Evolutionary conservation across 2,329 filamentous ascomycete species (phyloP), one percentile per base, ranked within the genome.

Genomic region (Clarireedia paspali): DNA sequence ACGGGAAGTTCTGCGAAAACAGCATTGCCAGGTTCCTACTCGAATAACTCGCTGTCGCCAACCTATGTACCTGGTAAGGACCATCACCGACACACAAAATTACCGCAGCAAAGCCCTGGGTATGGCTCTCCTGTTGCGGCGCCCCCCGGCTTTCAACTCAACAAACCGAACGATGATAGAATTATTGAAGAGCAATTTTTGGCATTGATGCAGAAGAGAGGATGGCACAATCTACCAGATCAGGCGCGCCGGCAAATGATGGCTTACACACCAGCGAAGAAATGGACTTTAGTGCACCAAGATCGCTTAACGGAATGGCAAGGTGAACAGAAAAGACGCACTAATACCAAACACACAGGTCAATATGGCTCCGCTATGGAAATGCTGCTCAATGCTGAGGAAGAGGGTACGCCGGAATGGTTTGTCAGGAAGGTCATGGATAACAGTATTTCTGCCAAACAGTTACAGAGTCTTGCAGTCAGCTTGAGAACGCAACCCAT

Each of bases 401-500:
- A 97, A 70, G 94, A 97, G 71, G 92, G 91, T 46, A 95, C 89
- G 50, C 94, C 94, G 3, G 92, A 97, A 73, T 99, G 92, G 92
- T 99, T 96, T 71, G 92, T 99, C 53, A 88, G 90, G 69, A 92
- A 89, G 70, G 89, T 97, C 58, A 90, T 97, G 88, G 92, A 97
- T 71, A 95, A 96, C 72, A 89, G 84, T 60, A 89, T 97, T 63
- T 90, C 91, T 53, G 82, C 87, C 62, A 96, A 97, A 75, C 89
- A 95, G 59, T 79, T 99, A 60, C 89, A 89, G 61, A 96, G 90
- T 75, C 75, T 99, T 68, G 90, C 94, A 68, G 95, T 99, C 74
- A 96, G 92, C 71, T 73, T 99, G 65, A 80, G 94, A 67, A 97
- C 94, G 40, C 94, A 99, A 71, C 94, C 95, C 57, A 97, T 99